Evolutionary conservation across 2,329 filamentous ascomycete species (phyloP).

Genomic region (Fusarium temperatum): DNA sequence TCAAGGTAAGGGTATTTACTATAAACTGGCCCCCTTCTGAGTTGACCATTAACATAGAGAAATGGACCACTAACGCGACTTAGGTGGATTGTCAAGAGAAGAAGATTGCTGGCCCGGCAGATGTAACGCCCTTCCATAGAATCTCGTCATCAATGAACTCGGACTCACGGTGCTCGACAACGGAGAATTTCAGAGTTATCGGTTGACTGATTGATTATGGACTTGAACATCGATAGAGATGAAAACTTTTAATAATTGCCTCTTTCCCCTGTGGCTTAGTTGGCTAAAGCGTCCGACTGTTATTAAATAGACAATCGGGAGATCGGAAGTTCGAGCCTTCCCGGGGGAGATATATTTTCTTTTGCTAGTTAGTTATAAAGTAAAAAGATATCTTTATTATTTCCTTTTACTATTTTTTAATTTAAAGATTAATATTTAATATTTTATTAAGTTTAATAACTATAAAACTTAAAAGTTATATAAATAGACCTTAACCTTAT

Average conservation of each 20-base stretch:
- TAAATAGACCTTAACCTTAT: too few relatives aligned
- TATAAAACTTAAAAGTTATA: neutral
- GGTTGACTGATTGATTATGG: fast-evolving
- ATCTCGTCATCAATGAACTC: neutral
- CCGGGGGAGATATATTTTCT: constrained; percentile 7
- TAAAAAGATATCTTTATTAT: fast-evolving
- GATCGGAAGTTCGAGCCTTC: constrained; percentile 45
- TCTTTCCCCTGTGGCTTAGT: neutral
- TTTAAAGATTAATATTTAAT: too few relatives aligned
- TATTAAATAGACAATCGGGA: constrained; percentile 40
- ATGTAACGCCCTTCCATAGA: neutral
- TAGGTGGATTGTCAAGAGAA: neutral
- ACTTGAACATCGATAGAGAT: fast-evolving
- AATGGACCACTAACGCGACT: neutral
- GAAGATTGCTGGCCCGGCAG: neutral
- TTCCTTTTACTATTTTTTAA: neutral
- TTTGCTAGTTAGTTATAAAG: neutral
- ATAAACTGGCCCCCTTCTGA: neutral
- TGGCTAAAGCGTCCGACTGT: constrained; percentile 35
- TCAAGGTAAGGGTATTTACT: neutral
- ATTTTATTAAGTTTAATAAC: neutral
- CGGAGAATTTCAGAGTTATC: neutral
- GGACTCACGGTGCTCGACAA: neutral
- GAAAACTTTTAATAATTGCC: fast-evolving
- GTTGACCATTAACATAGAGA: neutral